A percentile compares a stretch with the other conserved stretches of the same genome.
These are phyloP conservation scores for Alternaria hordeiaustralica DNA, from an alignment of 2,329 filamentous ascomycete genomes.

Conservation along the genomic window DNA sequence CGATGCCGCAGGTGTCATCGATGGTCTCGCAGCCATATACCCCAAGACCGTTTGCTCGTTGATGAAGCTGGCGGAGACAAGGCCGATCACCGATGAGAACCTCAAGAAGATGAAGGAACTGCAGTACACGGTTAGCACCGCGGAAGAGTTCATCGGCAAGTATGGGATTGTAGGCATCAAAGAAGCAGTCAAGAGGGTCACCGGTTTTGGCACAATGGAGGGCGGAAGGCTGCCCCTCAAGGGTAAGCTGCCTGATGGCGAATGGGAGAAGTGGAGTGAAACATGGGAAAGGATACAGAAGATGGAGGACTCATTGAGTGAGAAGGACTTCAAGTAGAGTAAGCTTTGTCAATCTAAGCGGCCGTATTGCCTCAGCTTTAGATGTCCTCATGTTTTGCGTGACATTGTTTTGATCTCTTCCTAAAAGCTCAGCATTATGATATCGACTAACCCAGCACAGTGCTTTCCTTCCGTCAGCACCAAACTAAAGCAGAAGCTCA, in stretches of 20 bases:
- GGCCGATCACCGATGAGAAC: constrained; percentile 42
- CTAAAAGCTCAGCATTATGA: background rate
- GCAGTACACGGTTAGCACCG: constrained; percentile 66
- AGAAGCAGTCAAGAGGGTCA: constrained; percentile 66
- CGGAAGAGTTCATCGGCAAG: constrained; percentile 67
- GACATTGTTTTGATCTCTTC: background rate
- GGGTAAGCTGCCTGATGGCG: constrained; percentile 64
- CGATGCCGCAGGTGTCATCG: constrained; percentile 70
- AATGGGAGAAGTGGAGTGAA: constrained; percentile 58
- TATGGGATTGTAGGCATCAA: constrained; percentile 71
- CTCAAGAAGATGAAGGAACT: constrained; percentile 60
- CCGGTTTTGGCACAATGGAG: constrained; percentile 65
- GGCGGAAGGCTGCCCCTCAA: constrained; percentile 65
- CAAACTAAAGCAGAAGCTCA: background rate
- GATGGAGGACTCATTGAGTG: constrained; percentile 38
- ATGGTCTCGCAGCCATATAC: constrained; percentile 70
- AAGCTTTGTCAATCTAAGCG: background rate
- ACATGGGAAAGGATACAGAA: constrained; percentile 42
- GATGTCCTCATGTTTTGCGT: background rate
- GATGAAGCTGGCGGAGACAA: constrained; percentile 58
- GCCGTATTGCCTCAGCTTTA: background rate
- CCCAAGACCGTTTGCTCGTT: constrained; percentile 66
- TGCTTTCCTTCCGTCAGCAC: background rate
- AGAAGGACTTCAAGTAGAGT: constrained; percentile 29
- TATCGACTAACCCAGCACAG: background rate